Evolutionary conservation across 257 asterid species (phyloP), one percentile per base, ranked within the genome.

Genomic region (Misopates orontium): DNA sequence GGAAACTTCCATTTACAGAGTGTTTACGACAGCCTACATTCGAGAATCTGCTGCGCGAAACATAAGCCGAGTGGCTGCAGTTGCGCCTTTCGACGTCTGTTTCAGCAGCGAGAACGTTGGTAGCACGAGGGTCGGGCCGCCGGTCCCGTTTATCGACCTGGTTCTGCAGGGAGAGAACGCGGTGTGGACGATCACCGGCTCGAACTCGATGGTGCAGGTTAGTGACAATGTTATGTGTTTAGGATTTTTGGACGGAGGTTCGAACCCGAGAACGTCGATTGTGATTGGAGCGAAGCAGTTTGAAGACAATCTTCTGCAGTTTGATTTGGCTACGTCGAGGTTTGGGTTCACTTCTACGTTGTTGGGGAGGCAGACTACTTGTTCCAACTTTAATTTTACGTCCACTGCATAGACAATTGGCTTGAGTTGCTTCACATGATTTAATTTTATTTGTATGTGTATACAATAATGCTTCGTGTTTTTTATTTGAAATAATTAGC

Each of bases 301-400:
- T 47, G 88, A 87, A 54, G 75, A 87, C 28, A 69, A 69, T 50
- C 60, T 69, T 11, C 20, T 69, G 32, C 68, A 87, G 66, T 85
- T 87, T 31, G 96, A 87, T 78, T 36, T 85, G 81, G 90, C 83
- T 17, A 76, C 72, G 21, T 81, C 88, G 0, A 80, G 87, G 48
- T 17, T 85, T 56, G 93, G 96, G 5, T 88, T 88, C 66, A 81
- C 82, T 54, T 66, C 73, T 0, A 59, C 84, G 25, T 73, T 85
- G 1, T 44, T 77, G 36, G 84, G 84, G 0, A 20, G 73, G 19
- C 67, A 31, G 54, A 85, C 96, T 13, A 85, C 87, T 0, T 88
- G 96, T 57, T 84, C 87, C 45, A 88, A 88, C 71, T 88, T 85
- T 76, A 85, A 88, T 73, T 88, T 88, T 84, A 85, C 96, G 0